Conservation (phyloP, 306 rosid species). For the Prunus davidiana region DNA sequence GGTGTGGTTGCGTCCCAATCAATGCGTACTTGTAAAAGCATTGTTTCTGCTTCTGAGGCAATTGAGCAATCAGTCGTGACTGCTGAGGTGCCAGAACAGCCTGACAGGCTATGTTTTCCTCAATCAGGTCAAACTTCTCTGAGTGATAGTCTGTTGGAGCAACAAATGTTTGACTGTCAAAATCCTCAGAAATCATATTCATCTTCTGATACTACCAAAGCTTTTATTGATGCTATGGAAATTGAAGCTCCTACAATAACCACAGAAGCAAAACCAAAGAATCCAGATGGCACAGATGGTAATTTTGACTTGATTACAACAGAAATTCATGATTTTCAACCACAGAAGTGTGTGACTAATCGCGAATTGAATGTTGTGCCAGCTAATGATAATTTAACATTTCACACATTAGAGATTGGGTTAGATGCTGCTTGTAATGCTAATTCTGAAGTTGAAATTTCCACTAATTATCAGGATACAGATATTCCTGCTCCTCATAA, state of each 20-base stretch:
- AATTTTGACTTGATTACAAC: conserved; percentile 18
- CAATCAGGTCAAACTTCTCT: conserved; percentile 22
- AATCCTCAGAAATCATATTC: conserved; percentile 14
- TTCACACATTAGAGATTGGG: conserved; percentile 11
- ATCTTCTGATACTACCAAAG: conserved; percentile 14
- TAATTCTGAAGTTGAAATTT: conserved; percentile 30
- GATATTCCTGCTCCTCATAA: conserved; percentile 18
- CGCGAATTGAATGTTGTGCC: conserved; percentile 16
- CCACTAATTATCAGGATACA: conserved; percentile 17
- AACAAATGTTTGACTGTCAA: conserved; percentile 19
- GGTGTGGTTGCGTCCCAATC: conserved; percentile 23
- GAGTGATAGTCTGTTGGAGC: conserved; percentile 19
- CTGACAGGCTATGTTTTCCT: conserved; percentile 26
- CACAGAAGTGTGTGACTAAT: conserved; percentile 22
- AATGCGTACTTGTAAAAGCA: conserved; percentile 19
- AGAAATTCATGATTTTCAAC: conserved; percentile 22
- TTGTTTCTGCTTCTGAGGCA: conserved; percentile 16
- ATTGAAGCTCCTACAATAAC: conserved; percentile 18
- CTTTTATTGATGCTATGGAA: conserved; percentile 23
- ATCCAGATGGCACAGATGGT: conserved; percentile 13
- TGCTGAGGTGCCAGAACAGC: conserved; percentile 16
- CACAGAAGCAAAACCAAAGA: conserved; percentile 18
- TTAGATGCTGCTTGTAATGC: conserved; percentile 14
- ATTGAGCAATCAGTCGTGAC: conserved; percentile 27
- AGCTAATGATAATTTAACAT: conserved; percentile 23